Conservation (phyloP, 345 rosid species). For the Turnera subulata region DNA sequence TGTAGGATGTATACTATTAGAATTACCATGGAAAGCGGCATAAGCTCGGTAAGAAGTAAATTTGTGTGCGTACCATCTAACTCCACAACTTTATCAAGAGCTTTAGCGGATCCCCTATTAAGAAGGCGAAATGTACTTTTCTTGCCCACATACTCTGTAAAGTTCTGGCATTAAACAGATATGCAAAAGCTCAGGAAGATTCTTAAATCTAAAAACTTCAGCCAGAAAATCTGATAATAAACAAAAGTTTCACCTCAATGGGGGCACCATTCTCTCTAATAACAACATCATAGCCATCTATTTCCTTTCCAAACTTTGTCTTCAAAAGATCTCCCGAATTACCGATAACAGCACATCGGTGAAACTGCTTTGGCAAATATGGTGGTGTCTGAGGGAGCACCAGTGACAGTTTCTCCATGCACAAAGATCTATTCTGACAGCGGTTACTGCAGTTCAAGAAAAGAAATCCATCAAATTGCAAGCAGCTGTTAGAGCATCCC, state of each 20-base stretch:
- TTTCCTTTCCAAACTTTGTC: slow-evolving; percentile 86
- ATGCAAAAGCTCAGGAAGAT: background rate
- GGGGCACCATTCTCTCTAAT: slow-evolving; percentile 94
- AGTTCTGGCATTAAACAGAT: slow-evolving; percentile 47
- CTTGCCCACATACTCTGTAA: slow-evolving; percentile 69
- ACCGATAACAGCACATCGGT: slow-evolving; percentile 91
- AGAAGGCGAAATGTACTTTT: slow-evolving; percentile 92
- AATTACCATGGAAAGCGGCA: slow-evolving; percentile 12
- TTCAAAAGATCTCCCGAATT: slow-evolving; percentile 93
- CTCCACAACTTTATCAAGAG: slow-evolving; percentile 96
- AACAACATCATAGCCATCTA: slow-evolving; percentile 81
- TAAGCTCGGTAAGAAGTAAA: slow-evolving; percentile 4
- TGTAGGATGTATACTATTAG: slow-evolving; percentile 34
- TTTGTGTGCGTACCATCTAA: slow-evolving; percentile 61
- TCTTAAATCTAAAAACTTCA: slow-evolving; percentile 5
- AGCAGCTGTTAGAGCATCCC: too few relatives aligned
- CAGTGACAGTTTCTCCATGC: slow-evolving; percentile 77
- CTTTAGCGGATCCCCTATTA: slow-evolving; percentile 95
- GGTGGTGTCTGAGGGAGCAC: slow-evolving; percentile 87
- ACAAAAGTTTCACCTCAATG: slow-evolving; percentile 48
- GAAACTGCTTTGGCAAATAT: slow-evolving; percentile 72
- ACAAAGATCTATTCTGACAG: slow-evolving; percentile 72
- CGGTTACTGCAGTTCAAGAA: slow-evolving; percentile 50
- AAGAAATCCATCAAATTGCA: background rate
- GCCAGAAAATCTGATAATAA: slow-evolving; percentile 1